These are phyloP conservation scores for Rubroboletus satanas DNA, from an alignment of 768 basidiomycete species.

Conservation along the genomic window DNA sequence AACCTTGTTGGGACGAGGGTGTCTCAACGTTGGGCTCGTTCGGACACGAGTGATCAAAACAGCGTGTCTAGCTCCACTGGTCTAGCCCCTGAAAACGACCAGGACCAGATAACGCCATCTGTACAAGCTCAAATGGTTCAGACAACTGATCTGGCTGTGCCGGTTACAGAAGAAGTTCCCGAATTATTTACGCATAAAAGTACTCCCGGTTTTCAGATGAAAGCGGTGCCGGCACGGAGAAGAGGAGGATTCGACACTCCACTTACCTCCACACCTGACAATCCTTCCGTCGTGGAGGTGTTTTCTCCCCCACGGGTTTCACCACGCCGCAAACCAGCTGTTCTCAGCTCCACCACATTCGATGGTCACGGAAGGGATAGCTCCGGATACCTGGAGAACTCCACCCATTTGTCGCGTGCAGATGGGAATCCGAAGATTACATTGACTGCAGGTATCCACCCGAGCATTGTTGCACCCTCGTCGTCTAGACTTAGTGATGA, in stretches of 20 bases:
- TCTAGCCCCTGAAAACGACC: background rate
- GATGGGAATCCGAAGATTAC: background rate
- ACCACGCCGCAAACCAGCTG: background rate
- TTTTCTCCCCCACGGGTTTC: background rate
- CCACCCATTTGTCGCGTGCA: background rate
- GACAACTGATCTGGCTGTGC: slow-evolving; percentile 2
- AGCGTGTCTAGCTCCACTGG: slow-evolving; percentile 11
- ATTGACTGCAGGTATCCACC: background rate
- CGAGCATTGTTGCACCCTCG: background rate
- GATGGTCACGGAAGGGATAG: slow-evolving; percentile 8
- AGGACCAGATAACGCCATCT: background rate
- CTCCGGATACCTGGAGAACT: background rate
- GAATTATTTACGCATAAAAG: background rate
- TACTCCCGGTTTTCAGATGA: background rate
- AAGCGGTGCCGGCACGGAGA: background rate
- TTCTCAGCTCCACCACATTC: slow-evolving; percentile 3
- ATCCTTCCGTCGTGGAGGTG: background rate
- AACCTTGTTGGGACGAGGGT: background rate
- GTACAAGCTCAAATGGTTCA: background rate
- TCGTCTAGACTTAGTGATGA: background rate
- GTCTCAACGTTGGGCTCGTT: background rate
- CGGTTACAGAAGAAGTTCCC: background rate
- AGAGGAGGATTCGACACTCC: background rate
- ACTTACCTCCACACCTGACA: background rate
- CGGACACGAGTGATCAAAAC: background rate